Percentiles rank a stretch among this genome's conserved stretches.
Conservation (phyloP, 495 filamentous ascomycete species). For the Penicillium coffeae region DNA sequence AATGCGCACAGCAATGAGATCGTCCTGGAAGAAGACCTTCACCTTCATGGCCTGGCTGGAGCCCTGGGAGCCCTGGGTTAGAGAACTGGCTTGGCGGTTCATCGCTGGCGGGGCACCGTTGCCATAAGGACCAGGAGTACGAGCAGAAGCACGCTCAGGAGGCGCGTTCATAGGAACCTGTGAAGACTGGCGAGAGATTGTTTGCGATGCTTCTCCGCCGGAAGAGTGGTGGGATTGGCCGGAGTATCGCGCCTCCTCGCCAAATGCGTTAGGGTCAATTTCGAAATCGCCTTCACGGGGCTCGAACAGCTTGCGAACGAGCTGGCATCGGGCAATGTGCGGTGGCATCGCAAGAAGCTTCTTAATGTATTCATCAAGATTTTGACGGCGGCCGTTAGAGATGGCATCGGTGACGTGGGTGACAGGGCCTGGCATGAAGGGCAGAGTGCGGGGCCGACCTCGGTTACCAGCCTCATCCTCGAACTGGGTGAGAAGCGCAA, state of each 20-base stretch:
- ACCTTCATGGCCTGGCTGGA: conserved; percentile 70
- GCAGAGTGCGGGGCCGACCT: conserved; percentile 71
- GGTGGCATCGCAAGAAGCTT: conserved; percentile 77
- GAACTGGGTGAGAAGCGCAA: conserved; percentile 88
- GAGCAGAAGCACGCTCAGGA: conserved; percentile 53
- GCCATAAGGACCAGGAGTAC: conserved; percentile 35
- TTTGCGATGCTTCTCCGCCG: conserved; percentile 44
- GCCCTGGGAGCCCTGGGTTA: conserved; percentile 63
- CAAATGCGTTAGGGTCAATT: conserved; percentile 65
- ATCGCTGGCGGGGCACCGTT: conserved; percentile 52
- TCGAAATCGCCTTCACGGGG: conserved; percentile 90
- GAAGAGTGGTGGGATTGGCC: conserved; percentile 71
- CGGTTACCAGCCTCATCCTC: conserved; percentile 86
- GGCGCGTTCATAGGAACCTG: conserved; percentile 64
- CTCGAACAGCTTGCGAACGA: conserved; percentile 87
- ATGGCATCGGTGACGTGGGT: conserved; percentile 97
- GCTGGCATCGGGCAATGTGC: conserved; percentile 74
- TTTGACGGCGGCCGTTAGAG: conserved; percentile 85
- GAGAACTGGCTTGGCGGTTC: conserved; percentile 68
- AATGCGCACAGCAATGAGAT: conserved; percentile 86
- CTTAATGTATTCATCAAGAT: conserved; percentile 91
- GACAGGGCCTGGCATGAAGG: conserved; percentile 98
- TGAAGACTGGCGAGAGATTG: conserved; percentile 71
- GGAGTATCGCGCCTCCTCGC: conserved; percentile 68
- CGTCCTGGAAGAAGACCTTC: conserved; percentile 88